Percentiles rank a stretch among this genome's conserved stretches.
Conservation (phyloP, 805 yeast genomes). For the Wickerhamiella occidentalis region DNA sequence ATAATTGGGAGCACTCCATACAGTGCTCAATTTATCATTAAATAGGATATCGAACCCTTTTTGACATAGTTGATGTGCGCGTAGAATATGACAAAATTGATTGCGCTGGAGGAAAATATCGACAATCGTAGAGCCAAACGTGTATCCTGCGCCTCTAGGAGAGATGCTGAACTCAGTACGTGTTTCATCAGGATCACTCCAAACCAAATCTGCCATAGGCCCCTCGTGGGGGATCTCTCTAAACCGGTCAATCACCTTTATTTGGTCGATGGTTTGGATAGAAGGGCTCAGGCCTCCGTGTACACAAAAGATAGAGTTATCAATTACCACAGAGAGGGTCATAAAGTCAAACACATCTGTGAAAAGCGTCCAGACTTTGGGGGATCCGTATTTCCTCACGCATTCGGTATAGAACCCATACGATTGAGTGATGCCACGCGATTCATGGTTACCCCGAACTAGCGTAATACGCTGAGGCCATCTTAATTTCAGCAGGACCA, state of each 20-base stretch:
- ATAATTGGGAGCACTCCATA: constrained; percentile 98
- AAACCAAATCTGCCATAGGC: constrained; percentile 96
- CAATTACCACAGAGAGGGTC: constrained; percentile 80
- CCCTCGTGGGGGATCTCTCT: constrained; percentile 98
- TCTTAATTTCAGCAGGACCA: constrained; percentile 71
- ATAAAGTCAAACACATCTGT: constrained; percentile 90
- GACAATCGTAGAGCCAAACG: constrained; percentile 85
- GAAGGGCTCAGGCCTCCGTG: constrained; percentile 97
- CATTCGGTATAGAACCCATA: constrained; percentile 97
- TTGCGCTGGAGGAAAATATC: constrained; percentile 73
- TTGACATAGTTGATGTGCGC: constrained; percentile 95
- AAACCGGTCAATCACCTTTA: constrained; percentile 78
- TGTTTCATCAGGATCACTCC: constrained; percentile 96
- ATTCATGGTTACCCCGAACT: constrained; percentile 92
- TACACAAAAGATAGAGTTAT: constrained; percentile 80
- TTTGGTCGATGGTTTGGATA: constrained; percentile 87
- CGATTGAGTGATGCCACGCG: constrained; percentile 91
- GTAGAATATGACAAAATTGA: constrained; percentile 61
- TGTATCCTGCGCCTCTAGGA: constrained; percentile 97
- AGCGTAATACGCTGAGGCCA: constrained; percentile 75
- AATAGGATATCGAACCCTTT: constrained; percentile 91
- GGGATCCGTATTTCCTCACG: constrained; percentile 70
- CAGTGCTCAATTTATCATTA: constrained; percentile 83
- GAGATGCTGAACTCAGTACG: constrained; percentile 67
- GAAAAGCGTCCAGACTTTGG: constrained; percentile 73